A percentile compares a stretch with the other conserved stretches of the same genome.
phyloP scores from a whole-genome alignment of 2,329 filamentous ascomycete species.

The Colletotrichum cereale region DNA sequence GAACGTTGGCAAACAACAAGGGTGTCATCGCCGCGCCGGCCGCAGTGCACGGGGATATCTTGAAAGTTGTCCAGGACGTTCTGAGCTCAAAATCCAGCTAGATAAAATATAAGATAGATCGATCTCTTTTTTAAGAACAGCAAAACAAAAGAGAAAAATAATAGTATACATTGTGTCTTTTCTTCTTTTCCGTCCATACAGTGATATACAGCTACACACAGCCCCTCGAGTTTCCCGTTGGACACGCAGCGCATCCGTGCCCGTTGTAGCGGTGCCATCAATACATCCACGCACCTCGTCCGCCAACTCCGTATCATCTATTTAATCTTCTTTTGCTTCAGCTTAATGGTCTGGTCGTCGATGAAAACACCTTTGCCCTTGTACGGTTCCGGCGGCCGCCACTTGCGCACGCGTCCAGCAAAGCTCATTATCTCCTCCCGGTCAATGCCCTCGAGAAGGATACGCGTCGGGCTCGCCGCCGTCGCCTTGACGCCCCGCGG shows the following conservation, averaged over 20 bases:
- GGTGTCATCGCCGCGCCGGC: constrained; percentile 91
- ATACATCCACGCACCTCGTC: neutral
- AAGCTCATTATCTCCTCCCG: constrained; percentile 91
- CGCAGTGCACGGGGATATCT: constrained; percentile 79
- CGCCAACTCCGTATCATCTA: constrained; percentile 56
- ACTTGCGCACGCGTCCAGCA: constrained; percentile 87
- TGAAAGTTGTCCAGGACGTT: constrained; percentile 86
- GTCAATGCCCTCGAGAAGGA: constrained; percentile 89
- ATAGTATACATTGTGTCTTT: constrained; percentile 36
- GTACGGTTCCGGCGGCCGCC: constrained; percentile 95
- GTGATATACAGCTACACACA: constrained; percentile 42
- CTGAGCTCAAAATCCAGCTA: constrained; percentile 56
- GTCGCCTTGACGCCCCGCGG: constrained; percentile 87
- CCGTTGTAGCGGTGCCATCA: neutral
- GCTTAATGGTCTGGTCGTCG: constrained; percentile 95
- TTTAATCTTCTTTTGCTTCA: constrained; percentile 99
- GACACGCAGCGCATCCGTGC: neutral
- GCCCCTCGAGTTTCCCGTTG: constrained; percentile 13
- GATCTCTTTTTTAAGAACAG: neutral
- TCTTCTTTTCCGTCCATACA: constrained; percentile 17
- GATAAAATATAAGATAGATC: neutral
- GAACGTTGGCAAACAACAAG: constrained; percentile 91
- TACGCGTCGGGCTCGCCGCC: constrained; percentile 89
- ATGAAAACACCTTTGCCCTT: constrained; percentile 99
- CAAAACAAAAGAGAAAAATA: constrained; percentile 7